Evolutionary conservation across 1,284 basidiomycete species (phyloP), one percentile per base, ranked within the genome.

Genomic region (Agroathelia rolfsii): DNA sequence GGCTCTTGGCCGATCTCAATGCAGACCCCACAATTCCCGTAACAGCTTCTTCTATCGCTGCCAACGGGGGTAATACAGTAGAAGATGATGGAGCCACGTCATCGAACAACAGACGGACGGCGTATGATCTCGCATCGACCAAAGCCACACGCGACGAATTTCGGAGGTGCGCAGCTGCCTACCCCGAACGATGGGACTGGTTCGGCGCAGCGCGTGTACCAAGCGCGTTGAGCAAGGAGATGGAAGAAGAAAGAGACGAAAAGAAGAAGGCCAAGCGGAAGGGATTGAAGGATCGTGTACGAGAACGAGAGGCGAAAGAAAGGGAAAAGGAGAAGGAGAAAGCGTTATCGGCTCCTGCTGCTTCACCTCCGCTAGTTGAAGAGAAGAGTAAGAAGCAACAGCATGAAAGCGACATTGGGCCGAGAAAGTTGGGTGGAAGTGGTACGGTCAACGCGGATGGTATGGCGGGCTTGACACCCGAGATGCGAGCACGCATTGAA

Each of bases 151-250:
- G 94, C 17, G 85, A 95, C 50, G 71, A 88, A 22, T 98, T 96
- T 57, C 75, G 94, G 21, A 75, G 90, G 2, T 72, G 76, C 43
- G 90, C 90, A 4, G 80, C 76, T 28, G 67, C 74, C 11, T 72
- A 92, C 48, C 82, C 88, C 0, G 82, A 84, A 19, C 76, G 76
- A 76, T 90, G 80, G 76, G 84, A 94, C 52, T 98, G 95, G 95
- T 68, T 85, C 28, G 77, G 76, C 1, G 67, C 69, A 1, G 92
- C 74, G 0, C 76, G 77, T 15, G 81, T 99, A 0, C 88, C 92
- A 0, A 86, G 81, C 33, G 77, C 72, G 2, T 54, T 96, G 40
- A 92, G 77, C 41, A 78, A 77, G 42, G 86, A 92, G 52, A 84
- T 81, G 73, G 90, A 95, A 52, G 77, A 80, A 21, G 83, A 78